Conservation (phyloP, 2,329 filamentous ascomycete species). For the Pseudogymnoascus destructans region DNA sequence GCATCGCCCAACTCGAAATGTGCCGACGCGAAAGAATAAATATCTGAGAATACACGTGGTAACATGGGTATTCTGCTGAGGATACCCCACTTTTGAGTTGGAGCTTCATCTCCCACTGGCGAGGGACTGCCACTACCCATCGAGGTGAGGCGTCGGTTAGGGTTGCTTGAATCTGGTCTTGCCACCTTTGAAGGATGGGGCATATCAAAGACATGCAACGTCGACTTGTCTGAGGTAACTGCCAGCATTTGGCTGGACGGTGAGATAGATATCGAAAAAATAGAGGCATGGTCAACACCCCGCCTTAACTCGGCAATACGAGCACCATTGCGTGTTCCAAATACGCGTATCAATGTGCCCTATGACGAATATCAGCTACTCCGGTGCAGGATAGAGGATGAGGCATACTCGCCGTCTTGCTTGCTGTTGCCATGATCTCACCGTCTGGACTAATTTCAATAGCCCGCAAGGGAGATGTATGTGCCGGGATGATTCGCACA, state of each 20-base stretch:
- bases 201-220: slow-evolving; percentile 85
- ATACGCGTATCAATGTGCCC: slow-evolving; percentile 82
- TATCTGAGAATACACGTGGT: slow-evolving; percentile 76
- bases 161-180: slow-evolving; percentile 25
- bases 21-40: slow-evolving; percentile 70
- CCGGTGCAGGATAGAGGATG: neutral
- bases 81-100: slow-evolving; percentile 70
- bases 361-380: slow-evolving; percentile 23
- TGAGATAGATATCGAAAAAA: slow-evolving; percentile 81
- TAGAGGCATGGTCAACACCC: slow-evolving; percentile 74
- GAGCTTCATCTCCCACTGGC: slow-evolving; percentile 32
- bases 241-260: slow-evolving; percentile 69
- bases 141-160: slow-evolving; percentile 25
- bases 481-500: slow-evolving; percentile 87
- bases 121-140: slow-evolving; percentile 21
- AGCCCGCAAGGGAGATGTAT: slow-evolving; percentile 65
- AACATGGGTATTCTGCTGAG: slow-evolving; percentile 72
- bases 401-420: slow-evolving; percentile 48
- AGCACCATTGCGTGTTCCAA: slow-evolving; percentile 65
- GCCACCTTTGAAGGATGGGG: slow-evolving; percentile 38
- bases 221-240: slow-evolving; percentile 93
- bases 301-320: slow-evolving; percentile 74
- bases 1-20: slow-evolving; percentile 72
- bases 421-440: slow-evolving; percentile 74
- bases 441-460: slow-evolving; percentile 70